Evolutionary conservation across 2,329 filamentous ascomycete genomes (phyloP).

Genomic region (Elsinoe ampelina): DNA sequence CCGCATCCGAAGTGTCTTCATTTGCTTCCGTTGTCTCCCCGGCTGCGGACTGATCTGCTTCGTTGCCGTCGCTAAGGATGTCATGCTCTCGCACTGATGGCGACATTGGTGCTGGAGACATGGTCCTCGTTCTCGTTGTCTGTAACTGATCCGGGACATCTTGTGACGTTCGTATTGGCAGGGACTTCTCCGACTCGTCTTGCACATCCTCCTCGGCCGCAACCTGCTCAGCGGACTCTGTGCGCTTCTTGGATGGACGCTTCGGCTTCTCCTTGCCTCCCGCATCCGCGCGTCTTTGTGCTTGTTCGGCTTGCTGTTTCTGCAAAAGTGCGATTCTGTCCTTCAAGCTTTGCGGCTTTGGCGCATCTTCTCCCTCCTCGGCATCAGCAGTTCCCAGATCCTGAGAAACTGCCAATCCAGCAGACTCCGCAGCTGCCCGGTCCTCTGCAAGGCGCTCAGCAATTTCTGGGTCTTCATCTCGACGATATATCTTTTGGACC

Average conservation of each 20-base stretch:
- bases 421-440: constrained; percentile 57
- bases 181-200: constrained; percentile 29
- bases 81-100: constrained; percentile 37
- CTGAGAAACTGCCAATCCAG: constrained; percentile 45
- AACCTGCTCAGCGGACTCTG: constrained; percentile 36
- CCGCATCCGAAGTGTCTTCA: constrained; percentile 55
- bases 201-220: constrained; percentile 29
- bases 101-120: constrained; percentile 4
- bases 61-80: constrained; percentile 52
- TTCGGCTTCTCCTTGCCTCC: constrained; percentile 78
- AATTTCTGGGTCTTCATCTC: constrained; percentile 72
- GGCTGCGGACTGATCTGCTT: constrained; percentile 56
- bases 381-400: constrained; percentile 32
- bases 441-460: constrained; percentile 56
- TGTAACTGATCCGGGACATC: constrained; percentile 22
- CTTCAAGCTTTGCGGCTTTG: constrained; percentile 87
- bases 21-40: constrained; percentile 54
- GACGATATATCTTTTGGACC: constrained; percentile 65
- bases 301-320: constrained; percentile 86
- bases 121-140: constrained; percentile 22
- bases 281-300: constrained; percentile 69
- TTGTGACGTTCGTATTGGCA: constrained; percentile 19
- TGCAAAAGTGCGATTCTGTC: constrained; percentile 91
- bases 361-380: constrained; percentile 60
- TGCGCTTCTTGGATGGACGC: constrained; percentile 58